Percentiles rank a stretch among this genome's conserved stretches.
Evolutionary conservation across 2,329 filamentous ascomycete genomes (phyloP).

Genomic region (Aspergillus glaucus): DNA sequence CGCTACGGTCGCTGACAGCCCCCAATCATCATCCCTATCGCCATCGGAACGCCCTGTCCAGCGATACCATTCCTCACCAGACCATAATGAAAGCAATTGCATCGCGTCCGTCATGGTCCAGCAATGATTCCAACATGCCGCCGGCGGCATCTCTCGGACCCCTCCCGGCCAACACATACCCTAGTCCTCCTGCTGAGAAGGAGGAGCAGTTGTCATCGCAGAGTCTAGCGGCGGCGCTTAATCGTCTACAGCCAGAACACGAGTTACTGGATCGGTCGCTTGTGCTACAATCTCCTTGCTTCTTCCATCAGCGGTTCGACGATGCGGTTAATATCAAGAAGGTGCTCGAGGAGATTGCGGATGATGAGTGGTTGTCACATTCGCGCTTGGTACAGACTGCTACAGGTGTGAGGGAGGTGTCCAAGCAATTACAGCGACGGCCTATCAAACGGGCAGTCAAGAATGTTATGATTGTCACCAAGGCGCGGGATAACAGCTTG

Average conservation of each 20-base stretch:
- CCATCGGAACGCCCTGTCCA: constrained; percentile 50
- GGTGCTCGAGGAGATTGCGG: constrained; percentile 87
- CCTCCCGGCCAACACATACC: constrained; percentile 37
- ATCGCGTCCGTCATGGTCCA: constrained; percentile 51
- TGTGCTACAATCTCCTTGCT: constrained; percentile 84
- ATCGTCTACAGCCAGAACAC: constrained; percentile 42
- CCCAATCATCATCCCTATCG: constrained; percentile 22
- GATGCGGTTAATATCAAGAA: constrained; percentile 92
- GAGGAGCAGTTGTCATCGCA: constrained; percentile 44
- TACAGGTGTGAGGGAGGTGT: constrained; percentile 89
- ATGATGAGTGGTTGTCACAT: constrained; percentile 83
- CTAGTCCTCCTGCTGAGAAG: constrained; percentile 19
- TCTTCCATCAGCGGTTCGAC: constrained; percentile 95
- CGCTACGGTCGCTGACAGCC: constrained; percentile 24
- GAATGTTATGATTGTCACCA: constrained; percentile 98
- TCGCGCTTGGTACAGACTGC: constrained; percentile 92
- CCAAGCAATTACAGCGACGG: constrained; percentile 84
- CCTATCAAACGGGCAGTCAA: constrained; percentile 87
- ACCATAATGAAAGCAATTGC: constrained; percentile 77
- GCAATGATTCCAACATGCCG: constrained; percentile 52
- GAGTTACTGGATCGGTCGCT: constrained; percentile 45
- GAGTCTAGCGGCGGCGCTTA: constrained; percentile 56
- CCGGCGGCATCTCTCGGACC: constrained; percentile 59
- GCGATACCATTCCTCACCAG: constrained; percentile 66
- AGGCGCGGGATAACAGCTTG: constrained; percentile 89